Percentiles rank a stretch among this genome's conserved stretches.
Conservation (phyloP, 371 early-diverging fungal genomes). For the Mucor mucedo region DNA sequence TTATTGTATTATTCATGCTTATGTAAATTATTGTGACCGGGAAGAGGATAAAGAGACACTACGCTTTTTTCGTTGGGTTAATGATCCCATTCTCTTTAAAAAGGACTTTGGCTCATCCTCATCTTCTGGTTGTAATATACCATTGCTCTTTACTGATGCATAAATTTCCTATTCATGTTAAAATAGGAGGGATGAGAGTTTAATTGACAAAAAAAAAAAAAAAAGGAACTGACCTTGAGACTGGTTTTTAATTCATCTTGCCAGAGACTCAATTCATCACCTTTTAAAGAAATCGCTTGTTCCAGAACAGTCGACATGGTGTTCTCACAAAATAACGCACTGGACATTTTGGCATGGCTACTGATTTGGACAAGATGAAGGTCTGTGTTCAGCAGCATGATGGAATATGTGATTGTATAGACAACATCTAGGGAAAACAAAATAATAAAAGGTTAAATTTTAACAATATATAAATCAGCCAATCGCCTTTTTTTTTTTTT, state of each 20-base stretch:
- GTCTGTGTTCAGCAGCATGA: conserved; percentile 91
- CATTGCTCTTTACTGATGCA: conserved; percentile 61
- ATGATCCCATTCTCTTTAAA: conserved; percentile 19
- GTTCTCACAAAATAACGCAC: conserved; percentile 55
- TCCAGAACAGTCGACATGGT: conserved; percentile 53
- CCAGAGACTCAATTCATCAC: neutral
- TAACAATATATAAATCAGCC: no score
- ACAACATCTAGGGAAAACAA: conserved; percentile 64
- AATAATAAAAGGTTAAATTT: no score
- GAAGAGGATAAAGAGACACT: neutral
- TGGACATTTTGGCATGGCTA: conserved; percentile 57
- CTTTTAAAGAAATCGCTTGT: conserved; percentile 14
- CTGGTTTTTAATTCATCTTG: neutral
- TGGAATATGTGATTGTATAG: conserved; percentile 81
- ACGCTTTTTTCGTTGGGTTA: conserved; percentile 17
- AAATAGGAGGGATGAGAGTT: neutral
- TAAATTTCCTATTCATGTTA: conserved; percentile 57
- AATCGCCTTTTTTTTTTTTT: no score
- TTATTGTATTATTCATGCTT: neutral
- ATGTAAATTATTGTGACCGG: neutral
- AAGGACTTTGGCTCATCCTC: conserved; percentile 16
- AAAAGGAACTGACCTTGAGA: conserved; percentile 3
- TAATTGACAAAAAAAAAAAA: no score
- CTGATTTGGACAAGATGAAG: conserved; percentile 70
- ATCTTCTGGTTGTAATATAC: conserved; percentile 58